phyloP scores from a whole-genome alignment of 176 grass and related monocot species.

The Carex pumila region DNA sequence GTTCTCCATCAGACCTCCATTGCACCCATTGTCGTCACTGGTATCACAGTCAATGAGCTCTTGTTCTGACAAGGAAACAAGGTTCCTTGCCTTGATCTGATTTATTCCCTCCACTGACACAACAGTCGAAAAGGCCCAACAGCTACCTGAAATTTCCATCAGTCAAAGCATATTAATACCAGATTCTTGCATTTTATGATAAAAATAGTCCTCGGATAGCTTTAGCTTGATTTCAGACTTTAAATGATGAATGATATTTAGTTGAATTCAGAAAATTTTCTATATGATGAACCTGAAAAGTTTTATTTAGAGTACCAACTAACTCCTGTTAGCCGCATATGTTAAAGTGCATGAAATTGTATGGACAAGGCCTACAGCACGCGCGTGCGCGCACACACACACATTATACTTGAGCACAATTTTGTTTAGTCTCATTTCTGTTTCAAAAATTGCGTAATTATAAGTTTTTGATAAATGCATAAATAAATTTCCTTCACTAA shows the following conservation, averaged over 20 bases:
- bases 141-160: constrained; percentile 30
- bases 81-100: constrained; percentile 36
- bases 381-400: neutral
- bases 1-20: constrained; percentile 67
- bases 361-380: neutral
- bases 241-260: neutral
- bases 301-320: neutral
- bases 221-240: neutral
- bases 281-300: neutral
- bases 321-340: neutral
- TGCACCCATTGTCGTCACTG: constrained; percentile 34
- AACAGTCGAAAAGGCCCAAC: constrained; percentile 66
- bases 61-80: constrained; percentile 65
- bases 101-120: constrained; percentile 71
- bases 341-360: neutral
- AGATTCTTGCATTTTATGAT: neutral
- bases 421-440: neutral
- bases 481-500: neutral
- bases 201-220: neutral
- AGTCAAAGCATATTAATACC: neutral
- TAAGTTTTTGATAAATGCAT: neutral
- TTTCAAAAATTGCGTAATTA: neutral
- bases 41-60: constrained; percentile 79
- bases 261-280: neutral
- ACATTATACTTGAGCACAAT: neutral